Evolutionary conservation across 257 asterid species (phyloP).

Genomic region (Eucommia ulmoides): DNA sequence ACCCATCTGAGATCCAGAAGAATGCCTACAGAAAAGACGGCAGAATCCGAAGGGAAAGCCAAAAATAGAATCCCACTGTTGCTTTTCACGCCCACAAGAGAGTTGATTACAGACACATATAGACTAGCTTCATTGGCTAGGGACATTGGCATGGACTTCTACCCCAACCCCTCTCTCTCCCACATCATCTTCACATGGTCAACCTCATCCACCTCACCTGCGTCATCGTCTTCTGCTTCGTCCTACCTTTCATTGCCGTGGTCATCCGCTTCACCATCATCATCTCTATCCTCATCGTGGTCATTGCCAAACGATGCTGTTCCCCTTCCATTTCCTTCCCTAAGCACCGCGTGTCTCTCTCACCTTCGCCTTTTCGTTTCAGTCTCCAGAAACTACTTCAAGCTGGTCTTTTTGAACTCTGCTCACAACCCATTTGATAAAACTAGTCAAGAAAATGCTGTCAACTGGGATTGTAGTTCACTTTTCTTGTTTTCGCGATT

Average conservation of each 20-base stretch:
- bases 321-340: slow-evolving; percentile 58
- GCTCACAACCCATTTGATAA: slow-evolving; percentile 19
- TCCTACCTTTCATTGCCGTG: background rate
- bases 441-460: slow-evolving; percentile 27
- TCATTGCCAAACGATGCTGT: slow-evolving; percentile 33
- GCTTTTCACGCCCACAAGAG: slow-evolving; percentile 45
- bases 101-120: slow-evolving; percentile 40
- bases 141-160: slow-evolving; percentile 53
- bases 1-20: too few relatives aligned
- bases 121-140: slow-evolving; percentile 40
- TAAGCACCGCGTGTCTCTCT: slow-evolving; percentile 35
- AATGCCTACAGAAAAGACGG: background rate
- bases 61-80: slow-evolving; percentile 26
- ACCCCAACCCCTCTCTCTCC: slow-evolving; percentile 49
- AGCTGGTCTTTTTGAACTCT: slow-evolving; percentile 37
- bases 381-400: slow-evolving; percentile 45
- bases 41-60: slow-evolving; percentile 7
- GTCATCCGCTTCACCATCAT: slow-evolving; percentile 7
- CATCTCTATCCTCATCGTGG: slow-evolving; percentile 15
- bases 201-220: background rate
- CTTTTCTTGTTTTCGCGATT: slow-evolving; percentile 19
- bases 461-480: slow-evolving; percentile 38
- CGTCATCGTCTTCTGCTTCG: slow-evolving; percentile 6
- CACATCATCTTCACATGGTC: slow-evolving; percentile 66
- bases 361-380: slow-evolving; percentile 44